phyloP scores from a whole-genome alignment of 2,329 filamentous ascomycete genomes.

The Aspergillus transmontanensis region DNA sequence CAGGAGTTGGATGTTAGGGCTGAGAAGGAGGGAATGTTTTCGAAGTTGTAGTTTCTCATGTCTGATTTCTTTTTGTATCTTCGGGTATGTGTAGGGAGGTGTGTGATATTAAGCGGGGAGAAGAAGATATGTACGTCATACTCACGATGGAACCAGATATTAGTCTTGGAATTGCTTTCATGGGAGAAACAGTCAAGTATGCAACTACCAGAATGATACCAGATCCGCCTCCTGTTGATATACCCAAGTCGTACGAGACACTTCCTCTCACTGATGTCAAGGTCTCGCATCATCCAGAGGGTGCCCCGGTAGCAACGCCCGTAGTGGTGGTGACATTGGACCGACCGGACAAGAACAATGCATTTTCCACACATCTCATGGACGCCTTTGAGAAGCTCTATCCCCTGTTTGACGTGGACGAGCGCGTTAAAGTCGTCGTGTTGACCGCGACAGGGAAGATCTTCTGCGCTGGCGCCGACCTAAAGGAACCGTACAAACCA shows the following conservation, averaged over 20 bases:
- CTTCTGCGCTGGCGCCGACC: conserved; percentile 57
- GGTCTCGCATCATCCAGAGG: conserved; percentile 35
- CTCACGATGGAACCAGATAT: not conserved
- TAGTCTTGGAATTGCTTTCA: not conserved
- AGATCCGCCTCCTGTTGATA: conserved; percentile 8
- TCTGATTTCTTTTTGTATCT: not conserved
- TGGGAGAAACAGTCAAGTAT: not conserved
- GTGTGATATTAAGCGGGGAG: not conserved
- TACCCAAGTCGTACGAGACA: conserved; percentile 34
- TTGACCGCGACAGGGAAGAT: conserved; percentile 51
- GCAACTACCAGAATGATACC: conserved; percentile 6
- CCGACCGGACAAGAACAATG: conserved; percentile 59
- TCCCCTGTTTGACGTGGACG: conserved; percentile 52
- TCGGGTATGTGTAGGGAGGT: too few relatives aligned
- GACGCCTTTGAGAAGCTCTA: conserved; percentile 40
- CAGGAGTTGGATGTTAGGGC: conserved; percentile 22
- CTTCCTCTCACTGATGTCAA: conserved; percentile 32
- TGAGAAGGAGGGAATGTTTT: conserved; percentile 20
- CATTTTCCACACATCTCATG: conserved; percentile 55
- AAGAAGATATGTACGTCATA: not conserved
- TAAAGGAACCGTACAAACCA: conserved; percentile 52
- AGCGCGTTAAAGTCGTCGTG: conserved; percentile 57
- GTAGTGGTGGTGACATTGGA: conserved; percentile 55
- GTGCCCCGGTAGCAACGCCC: conserved; percentile 50
- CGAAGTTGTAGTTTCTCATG: conserved; percentile 14